Conservation (phyloP, 805 yeast genomes). For the Lipomyces sp. region DNA sequence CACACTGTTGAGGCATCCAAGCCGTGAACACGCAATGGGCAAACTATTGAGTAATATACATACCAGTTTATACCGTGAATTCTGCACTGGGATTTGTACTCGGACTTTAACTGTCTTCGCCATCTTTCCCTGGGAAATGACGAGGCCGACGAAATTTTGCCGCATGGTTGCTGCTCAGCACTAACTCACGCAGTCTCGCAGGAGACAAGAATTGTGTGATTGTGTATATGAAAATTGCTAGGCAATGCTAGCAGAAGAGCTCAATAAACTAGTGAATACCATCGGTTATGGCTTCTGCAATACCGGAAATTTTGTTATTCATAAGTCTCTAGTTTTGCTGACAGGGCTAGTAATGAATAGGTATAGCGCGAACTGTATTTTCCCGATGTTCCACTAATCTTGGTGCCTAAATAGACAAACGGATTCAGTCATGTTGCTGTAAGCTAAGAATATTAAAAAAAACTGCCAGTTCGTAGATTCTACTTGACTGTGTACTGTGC, state of each 20-base stretch:
- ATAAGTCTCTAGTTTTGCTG: no score
- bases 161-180: slow-evolving; percentile 67
- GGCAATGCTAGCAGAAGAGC: no score
- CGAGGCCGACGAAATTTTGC: slow-evolving; percentile 90
- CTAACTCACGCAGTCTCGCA: background rate
- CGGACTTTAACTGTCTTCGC: slow-evolving; percentile 92
- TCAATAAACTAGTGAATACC: background rate
- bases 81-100: slow-evolving; percentile 75
- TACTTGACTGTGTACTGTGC: no score
- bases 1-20: background rate
- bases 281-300: background rate
- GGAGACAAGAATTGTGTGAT: background rate
- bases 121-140: slow-evolving; percentile 95
- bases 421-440: no score
- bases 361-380: background rate
- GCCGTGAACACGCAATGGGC: background rate
- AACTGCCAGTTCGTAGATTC: no score
- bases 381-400: background rate
- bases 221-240: no score
- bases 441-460: no score
- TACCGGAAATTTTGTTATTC: no score
- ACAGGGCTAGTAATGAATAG: background rate
- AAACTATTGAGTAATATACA: background rate
- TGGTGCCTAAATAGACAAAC: no score
- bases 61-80: slow-evolving; percentile 50